Base-by-base conservation (phyloP, 2,329 filamentous ascomycete species). In the Pestalotiopsis sp. region DNA sequence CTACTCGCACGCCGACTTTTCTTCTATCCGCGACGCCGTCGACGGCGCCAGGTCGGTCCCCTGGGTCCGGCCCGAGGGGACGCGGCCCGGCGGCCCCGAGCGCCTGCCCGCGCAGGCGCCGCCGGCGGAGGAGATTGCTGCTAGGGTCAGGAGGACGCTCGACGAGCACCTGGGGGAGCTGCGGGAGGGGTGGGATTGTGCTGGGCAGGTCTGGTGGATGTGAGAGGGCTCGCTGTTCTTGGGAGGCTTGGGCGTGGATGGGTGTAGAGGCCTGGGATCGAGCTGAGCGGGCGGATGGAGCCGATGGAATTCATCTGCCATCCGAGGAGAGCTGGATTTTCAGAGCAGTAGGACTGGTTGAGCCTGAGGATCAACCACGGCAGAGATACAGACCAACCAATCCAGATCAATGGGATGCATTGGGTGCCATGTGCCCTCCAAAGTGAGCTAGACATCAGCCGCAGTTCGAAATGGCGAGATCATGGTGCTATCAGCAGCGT, bases 131-230 rank as follows among this genome's bases (percentile, higher is more conserved):
- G 66, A 60, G 31, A 59, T 68, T 20, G 68, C 66, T 11, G 31
- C 52, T 2, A 57, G 41, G 31, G 14, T 69, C 0, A 13, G 68
- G 14, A 66, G 45, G 27, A 25, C 61, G 12, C 58, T 69, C 6
- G 66, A 69, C 3, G 68, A 62, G 31, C 68, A 62, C n/a, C 27
- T 57, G 12, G 66, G 14, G 13, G 68, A 68, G 25, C 45, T 69
- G 1, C n/a, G 49, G n/a, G 57, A 56, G 27, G 66, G 68, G 3
- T 65, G 61, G 45, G 68, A 61, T 3, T n/a, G 45, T n/a, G 61
- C 66, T 14, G 68, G 68, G 11, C 66, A 69, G 61, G 17, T 69
- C 11, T 69, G 68, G 68, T 69, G 68, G 68, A 69, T 69, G 68
- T 69, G 59, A 62, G 12, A 3, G 3, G n/a, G n/a, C n/a, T n/a